Base-by-base conservation (phyloP, 371 early-diverging fungal genomes). In the Mucor velutinosus region DNA sequence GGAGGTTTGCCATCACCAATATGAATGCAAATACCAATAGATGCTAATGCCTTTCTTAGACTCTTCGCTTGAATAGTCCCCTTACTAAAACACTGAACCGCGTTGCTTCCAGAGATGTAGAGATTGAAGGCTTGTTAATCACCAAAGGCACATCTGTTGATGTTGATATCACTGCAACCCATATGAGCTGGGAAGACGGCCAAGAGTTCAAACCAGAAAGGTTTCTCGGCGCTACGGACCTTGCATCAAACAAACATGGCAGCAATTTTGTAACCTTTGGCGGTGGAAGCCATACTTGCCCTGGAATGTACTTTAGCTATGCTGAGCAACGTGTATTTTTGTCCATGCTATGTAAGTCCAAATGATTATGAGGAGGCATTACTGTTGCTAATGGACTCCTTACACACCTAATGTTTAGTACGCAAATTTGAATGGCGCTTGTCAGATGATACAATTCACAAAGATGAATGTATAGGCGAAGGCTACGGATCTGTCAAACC, bases 241-340 rank as follows among this genome's bases (percentile, higher is more conserved):
- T 4, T 7, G 23, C 39, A 19, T 17, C 67, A 58, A 17, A 41
- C 11, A 69, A 57, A 35, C 72, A 62, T 0, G 61, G 64, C 11
- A 72, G 74, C 17, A 60, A 77, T n/a, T 86, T 73, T 70, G 60
- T 81, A 11, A 79, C 86, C 14, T 86, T 86, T 69, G 76, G 83
- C 33, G 69, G 71, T 39, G 86, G 86, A 14, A 57, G 72, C 15
- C 79, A 83, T 61, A 71, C 77, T 57, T 87, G 86, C 57, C 72
- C 81, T 39, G 87, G 85, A 30, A 71, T 76, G 71, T 76, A 84
- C 41, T 86, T 87, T 68, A 76, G 82, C 3, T 59, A 83, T 27
- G 59, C 76, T n/a, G 80, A 83, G 27, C 84, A 83, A 66, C 76
- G 81, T 14, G 70, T 87, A 12, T 56, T 82, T 17, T 60, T 83